Base-by-base conservation (phyloP, 305 asterid species). In the Salvia sclarea region DNA sequence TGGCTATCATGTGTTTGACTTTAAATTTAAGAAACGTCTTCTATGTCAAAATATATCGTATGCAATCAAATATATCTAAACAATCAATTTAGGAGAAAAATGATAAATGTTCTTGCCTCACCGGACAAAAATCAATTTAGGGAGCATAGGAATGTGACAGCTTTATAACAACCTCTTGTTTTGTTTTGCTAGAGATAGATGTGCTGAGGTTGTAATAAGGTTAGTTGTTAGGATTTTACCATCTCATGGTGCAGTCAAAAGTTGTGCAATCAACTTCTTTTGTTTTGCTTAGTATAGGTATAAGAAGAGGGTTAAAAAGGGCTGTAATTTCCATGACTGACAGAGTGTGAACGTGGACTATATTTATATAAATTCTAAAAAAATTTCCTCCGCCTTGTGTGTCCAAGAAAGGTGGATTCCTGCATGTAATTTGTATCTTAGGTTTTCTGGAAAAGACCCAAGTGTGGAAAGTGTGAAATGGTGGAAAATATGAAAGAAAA, bases 361-460 rank as follows among this genome's bases (percentile, higher is more conserved):
- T 50, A 53, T 41, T 66, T 30, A 0, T 16, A 6, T 30, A 18
- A 28, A 64, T 30, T 54, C 33, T 31, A 22, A n/a, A 4, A 37
- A 60, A 50, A 52, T 75, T 40, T 57, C 53, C 33, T 20, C 62
- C 57, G 62, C 70, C 77, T 52, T 68, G 78, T 73, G 76, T 80
- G 81, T 74, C 82, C 80, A 65, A 65, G 66, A 71, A 81, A 67
- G 76, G 70, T 70, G 75, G 71, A 45, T 49, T 30, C 14, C 48
- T 71, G 52, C 22, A 50, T 78, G 56, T 44, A 68, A 52, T n/a
- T 22, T 57, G 53, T 22, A 40, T 45, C 30, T 52, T 55, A 49
- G 24, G 31, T 24, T 21, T 12, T 22, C 7, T 18, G 14, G 38
- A 50, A 68, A 68, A 60, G 31, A 58, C 72, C 72, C 45, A 52